Conservation (phyloP, 192 early-diverging fungal genomes). For the Entomortierella parvispora region DNA sequence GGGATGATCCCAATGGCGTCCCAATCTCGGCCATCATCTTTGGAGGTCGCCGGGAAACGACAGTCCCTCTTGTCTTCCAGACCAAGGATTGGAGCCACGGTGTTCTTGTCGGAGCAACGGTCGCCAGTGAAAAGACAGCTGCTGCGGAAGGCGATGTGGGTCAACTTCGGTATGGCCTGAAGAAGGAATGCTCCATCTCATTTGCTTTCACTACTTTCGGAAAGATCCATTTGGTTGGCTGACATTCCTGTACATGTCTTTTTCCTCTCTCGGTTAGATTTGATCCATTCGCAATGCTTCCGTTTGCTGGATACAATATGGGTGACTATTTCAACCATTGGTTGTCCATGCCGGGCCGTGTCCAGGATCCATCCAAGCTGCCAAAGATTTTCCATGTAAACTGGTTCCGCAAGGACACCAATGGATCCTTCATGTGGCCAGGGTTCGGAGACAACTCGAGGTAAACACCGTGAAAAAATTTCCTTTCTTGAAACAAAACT, state of each 20-base stretch:
- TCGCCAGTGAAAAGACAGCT: slow-evolving; percentile 49
- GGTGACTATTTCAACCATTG: slow-evolving; percentile 50
- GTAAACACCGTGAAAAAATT: not conserved
- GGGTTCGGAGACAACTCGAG: slow-evolving; percentile 48
- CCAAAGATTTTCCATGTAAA: slow-evolving; percentile 51
- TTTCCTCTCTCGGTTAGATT: slow-evolving; percentile 15
- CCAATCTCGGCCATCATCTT: slow-evolving; percentile 52
- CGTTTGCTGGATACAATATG: slow-evolving; percentile 52
- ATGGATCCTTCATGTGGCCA: slow-evolving; percentile 47
- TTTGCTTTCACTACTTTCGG: no score
- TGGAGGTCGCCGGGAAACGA: slow-evolving; percentile 45
- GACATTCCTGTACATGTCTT: not conserved
- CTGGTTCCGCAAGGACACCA: slow-evolving; percentile 48
- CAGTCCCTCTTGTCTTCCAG: slow-evolving; percentile 44
- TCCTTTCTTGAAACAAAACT: not conserved
- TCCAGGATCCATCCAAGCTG: slow-evolving; percentile 35
- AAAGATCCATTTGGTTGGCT: no score
- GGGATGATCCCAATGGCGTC: slow-evolving; percentile 50
- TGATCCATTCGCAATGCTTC: slow-evolving; percentile 51
- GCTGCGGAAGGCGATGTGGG: slow-evolving; percentile 49
- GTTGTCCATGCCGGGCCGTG: slow-evolving; percentile 43
- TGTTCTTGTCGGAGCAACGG: slow-evolving; percentile 44
- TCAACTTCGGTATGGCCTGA: slow-evolving; percentile 21
- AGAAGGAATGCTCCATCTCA: no score
- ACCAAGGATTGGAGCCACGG: slow-evolving; percentile 51